Evolutionary conservation across 2,329 filamentous ascomycete genomes (phyloP).

Genomic region (Phyllosticta paracitricarpa): DNA sequence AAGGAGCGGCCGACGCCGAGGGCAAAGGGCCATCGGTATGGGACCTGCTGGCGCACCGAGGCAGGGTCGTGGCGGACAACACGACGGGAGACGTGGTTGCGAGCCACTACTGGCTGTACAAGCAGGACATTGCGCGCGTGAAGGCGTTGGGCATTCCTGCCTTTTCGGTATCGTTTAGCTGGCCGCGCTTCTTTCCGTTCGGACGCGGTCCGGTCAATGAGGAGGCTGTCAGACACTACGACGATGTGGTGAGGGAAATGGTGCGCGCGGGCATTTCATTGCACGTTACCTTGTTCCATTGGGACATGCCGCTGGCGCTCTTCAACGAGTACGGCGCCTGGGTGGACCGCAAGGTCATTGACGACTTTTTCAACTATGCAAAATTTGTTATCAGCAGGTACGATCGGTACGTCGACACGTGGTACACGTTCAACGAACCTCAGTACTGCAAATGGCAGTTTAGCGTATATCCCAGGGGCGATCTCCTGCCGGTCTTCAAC

Average conservation of each 20-base stretch:
- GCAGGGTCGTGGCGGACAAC: conserved; percentile 29
- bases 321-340: conserved; percentile 34
- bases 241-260: conserved; percentile 29
- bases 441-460: conserved; percentile 43
- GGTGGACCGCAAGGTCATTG: conserved; percentile 29
- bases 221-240: conserved; percentile 28
- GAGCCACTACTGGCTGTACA: conserved; percentile 35
- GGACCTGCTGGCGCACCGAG: conserved; percentile 33
- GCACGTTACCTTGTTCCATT: conserved; percentile 32
- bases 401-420: conserved; percentile 30
- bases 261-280: conserved; percentile 26
- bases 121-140: conserved; percentile 33
- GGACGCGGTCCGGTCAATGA: conserved; percentile 28
- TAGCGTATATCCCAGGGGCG: conserved; percentile 32
- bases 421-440: conserved; percentile 34
- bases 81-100: conserved; percentile 32
- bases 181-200: conserved; percentile 31
- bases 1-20: conserved; percentile 34
- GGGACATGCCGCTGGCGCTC: conserved; percentile 33
- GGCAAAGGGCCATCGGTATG: conserved; percentile 36
- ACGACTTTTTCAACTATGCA: conserved; percentile 34
- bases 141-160: conserved; percentile 23
- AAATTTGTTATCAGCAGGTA: conserved; percentile 34
- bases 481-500: conserved; percentile 37
- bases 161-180: conserved; percentile 29